Evolutionary conservation across 495 filamentous ascomycete genomes (phyloP).

Genomic region (Glutinoglossum americanum): DNA sequence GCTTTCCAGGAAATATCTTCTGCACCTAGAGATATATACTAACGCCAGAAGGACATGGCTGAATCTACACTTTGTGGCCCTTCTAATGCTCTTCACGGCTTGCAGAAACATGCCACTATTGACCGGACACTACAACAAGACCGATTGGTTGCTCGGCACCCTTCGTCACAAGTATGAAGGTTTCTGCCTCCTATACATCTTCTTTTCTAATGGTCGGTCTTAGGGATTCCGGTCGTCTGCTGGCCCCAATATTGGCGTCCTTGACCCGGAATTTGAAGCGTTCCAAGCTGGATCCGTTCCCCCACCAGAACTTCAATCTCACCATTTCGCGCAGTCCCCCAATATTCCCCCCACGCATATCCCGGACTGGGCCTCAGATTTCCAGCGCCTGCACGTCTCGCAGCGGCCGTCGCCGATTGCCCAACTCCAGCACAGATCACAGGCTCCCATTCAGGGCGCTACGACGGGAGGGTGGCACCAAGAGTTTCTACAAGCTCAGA

Average conservation of each 20-base stretch:
- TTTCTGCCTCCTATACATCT: background rate
- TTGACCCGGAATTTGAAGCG: slow-evolving; percentile 50
- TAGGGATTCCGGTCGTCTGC: slow-evolving; percentile 42
- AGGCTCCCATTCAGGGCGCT: background rate
- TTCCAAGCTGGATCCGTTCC: slow-evolving; percentile 33
- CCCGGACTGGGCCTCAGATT: slow-evolving; percentile 4
- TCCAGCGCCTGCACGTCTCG: slow-evolving; percentile 2
- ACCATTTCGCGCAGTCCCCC: background rate
- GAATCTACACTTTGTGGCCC: slow-evolving; percentile 52
- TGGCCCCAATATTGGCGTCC: slow-evolving; percentile 27
- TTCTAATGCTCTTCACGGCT: slow-evolving; percentile 67
- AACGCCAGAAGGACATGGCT: background rate
- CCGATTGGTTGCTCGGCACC: slow-evolving; percentile 31
- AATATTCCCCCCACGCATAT: background rate
- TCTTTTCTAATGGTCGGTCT: background rate
- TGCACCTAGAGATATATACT: background rate
- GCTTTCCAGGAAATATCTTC: background rate
- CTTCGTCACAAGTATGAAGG: slow-evolving; percentile 30
- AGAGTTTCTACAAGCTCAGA: slow-evolving; percentile 26
- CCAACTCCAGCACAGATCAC: background rate
- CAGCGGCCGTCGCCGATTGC: background rate
- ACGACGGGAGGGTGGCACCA: slow-evolving; percentile 28
- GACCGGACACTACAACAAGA: slow-evolving; percentile 79
- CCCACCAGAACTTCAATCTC: background rate
- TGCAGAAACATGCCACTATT: slow-evolving; percentile 56